phyloP scores from a whole-genome alignment of 352 stramenopile genomes.

The Nothophytophthora sp. region DNA sequence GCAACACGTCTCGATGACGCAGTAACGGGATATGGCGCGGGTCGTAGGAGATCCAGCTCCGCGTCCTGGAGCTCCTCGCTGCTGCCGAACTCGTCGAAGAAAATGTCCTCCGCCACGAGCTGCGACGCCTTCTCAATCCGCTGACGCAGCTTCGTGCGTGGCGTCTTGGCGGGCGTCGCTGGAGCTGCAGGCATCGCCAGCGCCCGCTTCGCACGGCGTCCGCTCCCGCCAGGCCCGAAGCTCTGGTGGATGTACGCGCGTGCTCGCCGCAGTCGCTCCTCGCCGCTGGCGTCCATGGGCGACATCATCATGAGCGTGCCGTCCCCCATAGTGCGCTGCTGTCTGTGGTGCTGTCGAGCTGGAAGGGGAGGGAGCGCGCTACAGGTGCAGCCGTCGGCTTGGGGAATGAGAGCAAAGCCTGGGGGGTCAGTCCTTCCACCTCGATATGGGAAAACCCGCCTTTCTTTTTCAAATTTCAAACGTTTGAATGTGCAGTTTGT shows the following conservation, averaged over 20 bases:
- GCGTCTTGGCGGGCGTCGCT: conserved; percentile 18
- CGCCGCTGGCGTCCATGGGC: conserved; percentile 43
- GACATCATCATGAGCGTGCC: conserved; percentile 40
- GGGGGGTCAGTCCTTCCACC: background rate
- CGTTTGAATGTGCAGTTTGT: too few species aligned
- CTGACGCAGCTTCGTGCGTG: conserved; percentile 41
- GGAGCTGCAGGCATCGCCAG: conserved; percentile 18
- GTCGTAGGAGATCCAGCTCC: conserved; percentile 42
- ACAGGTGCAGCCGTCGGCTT: background rate
- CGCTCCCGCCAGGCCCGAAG: conserved; percentile 24
- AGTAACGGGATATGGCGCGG: conserved; percentile 8
- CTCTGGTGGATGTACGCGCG: conserved; percentile 48
- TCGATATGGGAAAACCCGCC: background rate
- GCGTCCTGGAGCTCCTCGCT: conserved; percentile 42
- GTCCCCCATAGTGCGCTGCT: conserved; percentile 17
- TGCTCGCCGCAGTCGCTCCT: conserved; percentile 35
- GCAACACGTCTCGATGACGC: conserved; percentile 7
- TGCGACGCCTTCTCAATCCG: conserved; percentile 49
- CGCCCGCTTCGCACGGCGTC: conserved; percentile 22
- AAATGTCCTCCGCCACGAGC: conserved; percentile 56
- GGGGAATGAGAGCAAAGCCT: conserved; percentile 8
- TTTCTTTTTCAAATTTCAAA: conserved; percentile 29
- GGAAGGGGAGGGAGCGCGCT: background rate
- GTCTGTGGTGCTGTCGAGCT: background rate
- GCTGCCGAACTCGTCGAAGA: conserved; percentile 66